Conservation (phyloP, 2,329 filamentous ascomycete genomes). For the Fusarium pseudograminearum region DNA sequence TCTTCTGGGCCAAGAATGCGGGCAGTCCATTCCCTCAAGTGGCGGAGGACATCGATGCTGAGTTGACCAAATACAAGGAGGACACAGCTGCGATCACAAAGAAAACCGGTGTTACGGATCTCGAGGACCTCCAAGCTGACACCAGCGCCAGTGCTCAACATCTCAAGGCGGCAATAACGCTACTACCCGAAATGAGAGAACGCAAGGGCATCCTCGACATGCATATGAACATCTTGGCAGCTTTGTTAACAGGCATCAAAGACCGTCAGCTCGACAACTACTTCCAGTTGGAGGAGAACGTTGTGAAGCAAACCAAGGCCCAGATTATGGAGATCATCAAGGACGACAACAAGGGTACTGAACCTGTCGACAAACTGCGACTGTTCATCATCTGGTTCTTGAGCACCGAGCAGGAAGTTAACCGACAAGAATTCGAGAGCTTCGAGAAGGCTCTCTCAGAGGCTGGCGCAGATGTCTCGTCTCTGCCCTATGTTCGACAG, state of each 20-base stretch:
- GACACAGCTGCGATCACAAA: slow-evolving; percentile 94
- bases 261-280: slow-evolving; percentile 95
- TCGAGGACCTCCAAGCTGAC: slow-evolving; percentile 93
- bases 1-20: slow-evolving; percentile 96
- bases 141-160: slow-evolving; percentile 91
- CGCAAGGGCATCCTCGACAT: slow-evolving; percentile 94
- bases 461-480: slow-evolving; percentile 80
- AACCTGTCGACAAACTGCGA: slow-evolving; percentile 89
- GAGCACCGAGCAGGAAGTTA: slow-evolving; percentile 90
- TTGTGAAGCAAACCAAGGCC: slow-evolving; percentile 89
- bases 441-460: slow-evolving; percentile 86
- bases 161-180: slow-evolving; percentile 93
- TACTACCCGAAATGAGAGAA: slow-evolving; percentile 91
- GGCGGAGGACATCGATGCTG: slow-evolving; percentile 93
- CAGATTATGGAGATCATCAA: slow-evolving; percentile 91
- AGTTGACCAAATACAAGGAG: slow-evolving; percentile 94
- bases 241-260: slow-evolving; percentile 82
- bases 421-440: slow-evolving; percentile 82
- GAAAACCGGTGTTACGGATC: slow-evolving; percentile 91
- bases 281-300: slow-evolving; percentile 93
- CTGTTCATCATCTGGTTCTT: slow-evolving; percentile 98
- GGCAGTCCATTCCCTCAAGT: slow-evolving; percentile 93
- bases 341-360: slow-evolving; percentile 82
- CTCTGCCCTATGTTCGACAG: slow-evolving; percentile 88
- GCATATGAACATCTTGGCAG: slow-evolving; percentile 98